Evolutionary conservation across 805 yeast genomes (phyloP).

Genomic region (Komagataella pastoris): DNA sequence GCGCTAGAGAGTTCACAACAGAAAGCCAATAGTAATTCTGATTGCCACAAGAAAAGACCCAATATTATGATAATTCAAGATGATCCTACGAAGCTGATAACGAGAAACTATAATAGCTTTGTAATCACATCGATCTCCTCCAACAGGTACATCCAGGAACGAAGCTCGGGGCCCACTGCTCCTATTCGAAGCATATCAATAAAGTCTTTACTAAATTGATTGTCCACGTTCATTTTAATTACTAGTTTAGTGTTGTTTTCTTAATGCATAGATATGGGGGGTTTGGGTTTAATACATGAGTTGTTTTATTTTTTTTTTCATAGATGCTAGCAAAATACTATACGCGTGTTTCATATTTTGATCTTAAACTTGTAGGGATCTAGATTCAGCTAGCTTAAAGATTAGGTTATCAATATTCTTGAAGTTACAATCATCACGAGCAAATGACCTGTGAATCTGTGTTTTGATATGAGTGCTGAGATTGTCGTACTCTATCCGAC

Average conservation of each 20-base stretch:
- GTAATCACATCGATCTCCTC: slow-evolving; percentile 7
- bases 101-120: not conserved
- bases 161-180: not conserved
- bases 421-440: slow-evolving; percentile 58
- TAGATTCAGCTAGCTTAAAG: not conserved
- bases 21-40: not conserved
- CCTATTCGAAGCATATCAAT: not conserved
- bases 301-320: not conserved
- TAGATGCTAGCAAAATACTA: not conserved
- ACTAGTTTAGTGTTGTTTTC: not conserved
- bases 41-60: not conserved
- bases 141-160: slow-evolving; percentile 2
- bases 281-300: not conserved
- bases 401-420: slow-evolving; percentile 66
- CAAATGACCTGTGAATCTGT: slow-evolving; percentile 67
- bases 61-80: slow-evolving; percentile 1
- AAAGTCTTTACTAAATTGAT: not conserved
- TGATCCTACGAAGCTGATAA: slow-evolving; percentile 1
- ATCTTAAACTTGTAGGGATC: not conserved
- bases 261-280: not conserved
- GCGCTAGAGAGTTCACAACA: not conserved
- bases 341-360: not conserved
- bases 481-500: slow-evolving; percentile 70
- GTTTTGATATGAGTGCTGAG: slow-evolving; percentile 65
- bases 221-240: not conserved